Evolutionary conservation across 176 grass and related monocot species (phyloP), one percentile per base, ranked within the genome.

Genomic region (Phoenix roebelenii): DNA sequence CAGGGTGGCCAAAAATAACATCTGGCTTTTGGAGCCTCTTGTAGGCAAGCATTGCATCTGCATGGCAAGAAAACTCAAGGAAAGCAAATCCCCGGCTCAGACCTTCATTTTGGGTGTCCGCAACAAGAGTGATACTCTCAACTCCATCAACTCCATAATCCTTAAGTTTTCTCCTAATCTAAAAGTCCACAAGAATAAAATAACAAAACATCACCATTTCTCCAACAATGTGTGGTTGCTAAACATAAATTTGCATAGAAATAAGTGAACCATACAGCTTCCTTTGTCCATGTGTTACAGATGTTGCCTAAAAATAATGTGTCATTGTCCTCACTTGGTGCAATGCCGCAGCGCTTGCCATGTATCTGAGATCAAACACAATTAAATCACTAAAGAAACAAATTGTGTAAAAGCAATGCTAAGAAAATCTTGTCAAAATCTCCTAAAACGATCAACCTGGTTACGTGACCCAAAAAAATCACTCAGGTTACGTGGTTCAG

Each of bases 261-360:
- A 44, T 2, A 44, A 2, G 7, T 44, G 35, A 44, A 44, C 19
- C 23, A 73, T 75, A 89, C 85, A 74, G 81, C 80, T 76, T 89
- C 85, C 52, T 89, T 89, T 61, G 85, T 89, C 85, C 85, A 89
- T 24, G 85, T 89, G 23, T 89, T 89, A 73, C 85, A 89, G 51
- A 89, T 89, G 28, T 89, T 89, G 9, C 85, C 85, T 58, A 89
- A 57, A 63, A 89, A 89, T 39, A 89, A 61, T 66, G 85, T 89
- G 57, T 89, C 85, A 35, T 84, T 89, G 69, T 89, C 85, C 63
- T 84, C 80, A 55, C 85, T 89, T 24, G 77, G 68, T 54, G 80
- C 73, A 20, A 81, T 49, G 2, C 77, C 85, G 57, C 85, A 84
- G 14, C 77, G 74, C 20, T 83, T 89, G 18, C 85, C 85, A 64